Evolutionary conservation across 2,329 filamentous ascomycete species (phyloP).

Genomic region (Talaromyces sp.): DNA sequence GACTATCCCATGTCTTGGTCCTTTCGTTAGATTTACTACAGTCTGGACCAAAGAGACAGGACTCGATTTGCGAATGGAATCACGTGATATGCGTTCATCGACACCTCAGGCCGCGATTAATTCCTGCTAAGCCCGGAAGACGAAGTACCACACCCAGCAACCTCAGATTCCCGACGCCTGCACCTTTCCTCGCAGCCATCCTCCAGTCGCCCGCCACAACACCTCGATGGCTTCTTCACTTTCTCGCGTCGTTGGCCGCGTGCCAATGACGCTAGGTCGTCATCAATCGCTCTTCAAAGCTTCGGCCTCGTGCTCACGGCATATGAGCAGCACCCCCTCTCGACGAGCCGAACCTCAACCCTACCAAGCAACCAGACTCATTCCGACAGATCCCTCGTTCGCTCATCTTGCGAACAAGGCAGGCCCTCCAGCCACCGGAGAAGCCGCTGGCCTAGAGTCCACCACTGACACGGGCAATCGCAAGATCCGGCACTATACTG

Average conservation of each 20-base stretch:
- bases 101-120: constrained; percentile 29
- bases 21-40: no score
- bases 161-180: constrained; percentile 34
- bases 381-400: constrained; percentile 56
- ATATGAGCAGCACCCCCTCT: constrained; percentile 52
- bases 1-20: no score
- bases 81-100: constrained; percentile 35
- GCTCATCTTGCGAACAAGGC: constrained; percentile 40
- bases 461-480: constrained; percentile 49
- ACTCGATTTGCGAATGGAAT: neutral
- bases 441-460: constrained; percentile 46
- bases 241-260: constrained; percentile 55
- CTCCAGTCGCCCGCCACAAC: constrained; percentile 21
- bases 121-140: constrained; percentile 27
- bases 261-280: constrained; percentile 55
- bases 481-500: constrained; percentile 97
- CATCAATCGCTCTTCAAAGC: constrained; percentile 45
- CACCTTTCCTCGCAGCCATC: constrained; percentile 25
- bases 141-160: constrained; percentile 21
- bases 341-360: constrained; percentile 47
- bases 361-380: constrained; percentile 50
- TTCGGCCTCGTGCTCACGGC: constrained; percentile 45
- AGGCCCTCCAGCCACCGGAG: constrained; percentile 35
- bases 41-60: no score
- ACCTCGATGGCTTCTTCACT: constrained; percentile 55